Evolutionary conservation across 2,329 filamentous ascomycete species (phyloP).

Genomic region (Clonostachys rosea): DNA sequence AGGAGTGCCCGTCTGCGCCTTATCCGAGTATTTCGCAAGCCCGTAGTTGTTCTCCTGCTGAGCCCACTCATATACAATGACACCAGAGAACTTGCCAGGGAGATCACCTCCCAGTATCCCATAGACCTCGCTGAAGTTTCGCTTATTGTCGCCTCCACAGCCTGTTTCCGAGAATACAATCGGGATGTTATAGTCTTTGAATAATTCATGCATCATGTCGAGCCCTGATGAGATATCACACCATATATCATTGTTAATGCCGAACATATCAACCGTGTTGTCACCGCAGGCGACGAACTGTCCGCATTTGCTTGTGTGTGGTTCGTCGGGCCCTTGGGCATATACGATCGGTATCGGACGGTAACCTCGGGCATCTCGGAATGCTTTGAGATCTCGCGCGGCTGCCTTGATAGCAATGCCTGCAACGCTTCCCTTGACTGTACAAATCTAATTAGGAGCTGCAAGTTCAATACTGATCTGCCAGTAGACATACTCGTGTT

Average conservation of each 20-base stretch:
- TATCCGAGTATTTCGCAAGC: background rate
- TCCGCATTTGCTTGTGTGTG: background rate
- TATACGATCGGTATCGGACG: background rate
- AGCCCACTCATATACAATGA: slow-evolving; percentile 1
- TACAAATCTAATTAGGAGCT: too few species aligned
- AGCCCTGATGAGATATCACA: background rate
- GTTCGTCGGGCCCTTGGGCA: too few species aligned
- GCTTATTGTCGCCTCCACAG: background rate
- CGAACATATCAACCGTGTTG: background rate
- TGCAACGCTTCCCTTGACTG: too few species aligned
- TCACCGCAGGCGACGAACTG: slow-evolving; percentile 1
- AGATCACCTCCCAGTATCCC: background rate
- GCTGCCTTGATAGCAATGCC: background rate
- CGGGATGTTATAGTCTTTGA: background rate
- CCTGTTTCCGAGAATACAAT: slow-evolving; percentile 1
- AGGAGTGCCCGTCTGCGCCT: background rate
- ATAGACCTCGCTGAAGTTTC: background rate
- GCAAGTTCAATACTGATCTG: too few species aligned
- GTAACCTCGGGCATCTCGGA: background rate
- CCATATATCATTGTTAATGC: background rate
- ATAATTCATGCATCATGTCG: background rate
- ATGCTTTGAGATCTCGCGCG: background rate
- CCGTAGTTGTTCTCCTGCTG: background rate
- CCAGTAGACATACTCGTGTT: too few species aligned
- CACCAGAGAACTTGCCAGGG: slow-evolving; percentile 1